phyloP scores from a whole-genome alignment of 176 grass and related monocot genomes.

The barley (Hordeum vulgare) region DNA sequence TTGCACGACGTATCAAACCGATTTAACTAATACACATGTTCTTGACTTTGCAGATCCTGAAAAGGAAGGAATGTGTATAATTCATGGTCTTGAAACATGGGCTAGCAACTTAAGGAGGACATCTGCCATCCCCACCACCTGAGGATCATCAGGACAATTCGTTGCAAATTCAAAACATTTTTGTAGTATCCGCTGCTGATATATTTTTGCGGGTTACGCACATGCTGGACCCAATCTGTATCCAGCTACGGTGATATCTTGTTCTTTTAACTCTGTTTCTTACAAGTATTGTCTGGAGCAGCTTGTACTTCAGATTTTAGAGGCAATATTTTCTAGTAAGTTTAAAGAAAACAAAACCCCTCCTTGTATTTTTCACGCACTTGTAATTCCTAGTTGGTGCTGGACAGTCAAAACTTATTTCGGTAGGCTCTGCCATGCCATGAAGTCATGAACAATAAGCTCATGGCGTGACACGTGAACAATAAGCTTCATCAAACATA shows the following conservation, averaged over 20 bases:
- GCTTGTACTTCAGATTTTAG: too few relatives aligned
- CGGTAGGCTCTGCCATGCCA: too few relatives aligned
- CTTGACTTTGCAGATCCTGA: constrained; percentile 37
- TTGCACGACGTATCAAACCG: background rate
- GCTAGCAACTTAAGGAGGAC: background rate
- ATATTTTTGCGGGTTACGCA: background rate
- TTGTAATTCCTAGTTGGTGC: too few relatives aligned
- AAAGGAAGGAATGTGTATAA: constrained; percentile 44
- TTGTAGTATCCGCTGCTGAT: background rate
- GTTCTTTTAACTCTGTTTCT: background rate
- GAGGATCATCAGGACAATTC: background rate
- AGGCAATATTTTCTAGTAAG: too few relatives aligned
- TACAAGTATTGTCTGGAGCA: background rate
- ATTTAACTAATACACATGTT: background rate
- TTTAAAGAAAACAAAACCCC: too few relatives aligned
- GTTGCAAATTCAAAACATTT: background rate
- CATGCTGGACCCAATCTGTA: background rate
- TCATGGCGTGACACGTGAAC: too few relatives aligned
- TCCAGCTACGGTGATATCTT: background rate
- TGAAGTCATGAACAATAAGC: too few relatives aligned
- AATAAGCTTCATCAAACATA: too few relatives aligned
- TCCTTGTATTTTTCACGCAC: too few relatives aligned
- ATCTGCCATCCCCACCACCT: too few relatives aligned
- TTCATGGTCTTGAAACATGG: constrained; percentile 8
- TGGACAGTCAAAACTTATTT: too few relatives aligned